Base-by-base conservation (phyloP, 768 basidiomycete species). In the Mycena galopus region DNA sequence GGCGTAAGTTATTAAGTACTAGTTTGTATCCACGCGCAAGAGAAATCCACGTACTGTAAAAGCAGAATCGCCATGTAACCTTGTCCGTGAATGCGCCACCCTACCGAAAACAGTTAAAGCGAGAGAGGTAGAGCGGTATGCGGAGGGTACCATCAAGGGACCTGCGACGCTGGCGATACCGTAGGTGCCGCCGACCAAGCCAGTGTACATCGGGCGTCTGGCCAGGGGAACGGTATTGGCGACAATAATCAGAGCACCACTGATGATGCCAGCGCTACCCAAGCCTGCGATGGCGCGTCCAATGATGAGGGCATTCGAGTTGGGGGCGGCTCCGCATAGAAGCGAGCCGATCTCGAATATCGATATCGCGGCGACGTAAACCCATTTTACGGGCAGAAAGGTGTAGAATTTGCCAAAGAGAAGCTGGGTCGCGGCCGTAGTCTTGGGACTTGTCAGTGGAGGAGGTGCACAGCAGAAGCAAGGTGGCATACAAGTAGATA, bases 231-330 rank as follows among this genome's bases (percentile, higher is more conserved):
- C 78, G 19, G 80, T 74, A 42, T 79, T 71, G 12, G 79, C 74
- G 51, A 81, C 75, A 57, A 81, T 76, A 17, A 76, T 75, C 29
- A 81, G 66, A 2, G 74, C 75, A 1, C 77, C 76, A 3, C 68
- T 65, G 68, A 73, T 65, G n/a, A 73, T 72, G 39, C 86, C 86
- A 0, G 84, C 82, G 0, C 84, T 86, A 2, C 87, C 88, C 3
- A 86, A 68, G 14, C 88, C 88, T 3, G 84, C 80, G 42, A 88
- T 74, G 0, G 87, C 86, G 21, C 87, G 78, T 14, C 88, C 88
- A 56, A 86, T 78, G 58, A 85, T 84, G 29, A 85, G 73, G 10
- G 78, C 69, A 44, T 75, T 68, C 27, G 82, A 76, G 58, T 62
- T 76, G 2, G 74, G 71, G n/a, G 80, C 78, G 19, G 79, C 79